These are phyloP conservation scores for Ogataea henricii DNA, from an alignment of 805 yeast species.

Conservation along the genomic window DNA sequence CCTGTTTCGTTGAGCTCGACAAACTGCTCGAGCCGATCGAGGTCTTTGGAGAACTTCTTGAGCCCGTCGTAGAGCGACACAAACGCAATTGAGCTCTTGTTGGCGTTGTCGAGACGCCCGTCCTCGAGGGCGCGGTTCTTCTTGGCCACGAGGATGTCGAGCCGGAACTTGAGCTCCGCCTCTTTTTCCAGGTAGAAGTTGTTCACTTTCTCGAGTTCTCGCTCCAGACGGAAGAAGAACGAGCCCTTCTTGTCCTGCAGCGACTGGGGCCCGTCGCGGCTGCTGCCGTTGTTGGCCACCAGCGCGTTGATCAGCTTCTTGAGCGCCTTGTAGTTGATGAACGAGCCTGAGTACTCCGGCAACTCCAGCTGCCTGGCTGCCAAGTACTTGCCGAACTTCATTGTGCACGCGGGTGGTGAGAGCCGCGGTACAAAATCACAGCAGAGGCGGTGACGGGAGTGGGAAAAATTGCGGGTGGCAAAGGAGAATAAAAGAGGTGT, in stretches of 20 bases:
- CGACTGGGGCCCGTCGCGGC: conserved; percentile 43
- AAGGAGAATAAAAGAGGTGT: not conserved
- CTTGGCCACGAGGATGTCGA: conserved; percentile 75
- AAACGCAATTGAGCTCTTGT: conserved; percentile 72
- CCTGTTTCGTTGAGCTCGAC: conserved; percentile 95
- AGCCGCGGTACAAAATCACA: not conserved
- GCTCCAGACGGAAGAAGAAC: conserved; percentile 83
- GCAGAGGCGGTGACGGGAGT: not conserved
- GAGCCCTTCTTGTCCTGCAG: conserved; percentile 90
- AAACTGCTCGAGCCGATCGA: conserved; percentile 87
- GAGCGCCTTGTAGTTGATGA: conserved; percentile 91
- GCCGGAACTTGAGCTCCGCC: conserved; percentile 75
- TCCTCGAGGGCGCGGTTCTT: conserved; percentile 45
- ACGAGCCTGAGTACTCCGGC: conserved; percentile 92
- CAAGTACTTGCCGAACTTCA: conserved; percentile 94
- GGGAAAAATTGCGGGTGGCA: not conserved
- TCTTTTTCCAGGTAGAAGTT: conserved; percentile 90
- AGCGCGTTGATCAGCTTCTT: conserved; percentile 88
- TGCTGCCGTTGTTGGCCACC: conserved; percentile 37
- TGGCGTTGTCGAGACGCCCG: conserved; percentile 48
- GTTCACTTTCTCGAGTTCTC: conserved; percentile 95
- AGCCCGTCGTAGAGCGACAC: conserved; percentile 85
- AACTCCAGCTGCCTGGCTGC: conserved; percentile 92
- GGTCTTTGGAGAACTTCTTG: conserved; percentile 84
- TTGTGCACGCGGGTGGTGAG: conserved; percentile 6